Evolutionary conservation across 805 yeast genomes (phyloP).

Genomic region (Pichia eremophila): DNA sequence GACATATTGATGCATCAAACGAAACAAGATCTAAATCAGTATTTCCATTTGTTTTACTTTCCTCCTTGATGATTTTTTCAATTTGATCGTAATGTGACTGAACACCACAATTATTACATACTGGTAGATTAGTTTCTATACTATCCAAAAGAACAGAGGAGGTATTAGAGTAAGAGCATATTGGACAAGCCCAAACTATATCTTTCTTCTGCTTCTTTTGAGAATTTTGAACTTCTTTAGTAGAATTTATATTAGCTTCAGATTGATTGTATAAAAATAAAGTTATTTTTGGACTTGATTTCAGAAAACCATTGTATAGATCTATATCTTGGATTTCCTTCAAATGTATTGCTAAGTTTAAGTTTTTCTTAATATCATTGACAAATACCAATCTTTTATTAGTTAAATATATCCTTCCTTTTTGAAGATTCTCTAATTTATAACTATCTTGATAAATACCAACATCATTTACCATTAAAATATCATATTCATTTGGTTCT

Average conservation of each 20-base stretch:
- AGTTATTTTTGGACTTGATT: constrained; percentile 70
- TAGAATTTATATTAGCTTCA: not conserved
- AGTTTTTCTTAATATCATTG: constrained; percentile 19
- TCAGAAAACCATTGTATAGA: constrained; percentile 47
- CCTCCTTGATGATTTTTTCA: constrained; percentile 7
- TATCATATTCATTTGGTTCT: constrained; percentile 34
- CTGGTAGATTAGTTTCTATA: constrained; percentile 24
- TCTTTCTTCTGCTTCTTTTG: not conserved
- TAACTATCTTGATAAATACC: constrained; percentile 75
- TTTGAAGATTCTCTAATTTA: constrained; percentile 54
- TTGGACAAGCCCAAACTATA: constrained; percentile 75
- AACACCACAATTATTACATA: constrained; percentile 59
- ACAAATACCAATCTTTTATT: constrained; percentile 64
- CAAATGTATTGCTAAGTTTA: constrained; percentile 12
- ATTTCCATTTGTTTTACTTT: not conserved
- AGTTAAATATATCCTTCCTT: constrained; percentile 75
- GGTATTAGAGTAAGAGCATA: constrained; percentile 66
- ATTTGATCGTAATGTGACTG: constrained; percentile 31
- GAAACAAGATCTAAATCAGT: constrained; percentile 13
- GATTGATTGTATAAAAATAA: constrained; percentile 10
- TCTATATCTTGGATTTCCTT: constrained; percentile 14
- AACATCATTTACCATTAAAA: constrained; percentile 42
- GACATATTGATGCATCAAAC: constrained; percentile 34
- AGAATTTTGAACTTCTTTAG: too few relatives aligned
- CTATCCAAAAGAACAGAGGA: not conserved